Evolutionary conservation across 345 rosid genomes (phyloP), one percentile per base, ranked within the genome.

Genomic region (Euphorbia peplus): DNA sequence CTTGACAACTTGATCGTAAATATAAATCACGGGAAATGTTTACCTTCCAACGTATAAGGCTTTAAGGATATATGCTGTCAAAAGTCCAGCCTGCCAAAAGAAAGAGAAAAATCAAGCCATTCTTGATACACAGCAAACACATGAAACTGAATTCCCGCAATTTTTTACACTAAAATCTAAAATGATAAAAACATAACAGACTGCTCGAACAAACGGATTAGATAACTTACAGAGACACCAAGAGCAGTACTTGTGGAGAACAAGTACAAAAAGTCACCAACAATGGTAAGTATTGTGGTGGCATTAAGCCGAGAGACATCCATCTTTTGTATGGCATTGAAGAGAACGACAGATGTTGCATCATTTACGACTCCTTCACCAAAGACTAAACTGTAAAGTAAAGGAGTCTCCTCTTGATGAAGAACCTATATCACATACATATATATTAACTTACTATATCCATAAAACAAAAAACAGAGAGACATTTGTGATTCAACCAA

Each of bases 311-410:
- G 78, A 22, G 77, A 30, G 46, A 88, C 77, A 60, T 89, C 90
- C 57, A 93, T 83, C 82, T 89, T 89, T 72, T 93, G 96, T 55
- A 91, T 73, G 0, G 96, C 91, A 53, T 89, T 93, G 77, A 89
- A 93, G 61, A 93, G 80, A 51, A 88, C 97, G 64, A 89, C 89
- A 0, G 97, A 84, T 47, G 98, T 88, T 64, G 98, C 97, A 74
- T 93, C 98, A 71, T 89, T 90, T 76, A 93, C 97, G 2, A 93
- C 97, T 67, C 97, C 98, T 83, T 90, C 98, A 42, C 97, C 97
- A 41, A 93, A 93, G 18, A 93, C 98, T 66, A 91, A 76, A 79
- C 98, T 93, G 73, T 93, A 89, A 18, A 90, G 77, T 48, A 87
- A 74, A 44, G 96, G 96, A 52, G 90, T 93, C 70, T 93, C 96